Base-by-base conservation (phyloP, 2,329 filamentous ascomycete species). In the Uncinocarpus reesii region DNA sequence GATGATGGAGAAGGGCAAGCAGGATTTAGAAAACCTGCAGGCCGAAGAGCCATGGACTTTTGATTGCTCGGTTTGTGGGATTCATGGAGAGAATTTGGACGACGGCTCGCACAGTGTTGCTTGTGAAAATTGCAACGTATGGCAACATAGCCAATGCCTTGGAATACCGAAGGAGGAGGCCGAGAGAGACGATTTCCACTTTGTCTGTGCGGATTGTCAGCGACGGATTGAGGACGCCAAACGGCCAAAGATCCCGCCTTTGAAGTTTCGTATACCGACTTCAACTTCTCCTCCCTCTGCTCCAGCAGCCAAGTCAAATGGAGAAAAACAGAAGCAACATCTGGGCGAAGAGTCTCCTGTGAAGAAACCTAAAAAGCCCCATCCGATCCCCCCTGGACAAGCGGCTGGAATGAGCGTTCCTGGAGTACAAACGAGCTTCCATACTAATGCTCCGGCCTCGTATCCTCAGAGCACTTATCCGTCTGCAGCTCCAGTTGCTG, bases 131-230 rank as follows among this genome's bases (percentile, higher is more conserved):
- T 98, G 92, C 71, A 93, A 83, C 61, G 83, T 94, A 41, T 98
- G 92, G 92, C 90, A 96, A 63, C 92, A 98, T 62, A 94, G 88
- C 72, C 86, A 84, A 58, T 98, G 92, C 61, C 77, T 95, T 51
- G 83, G 82, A 34, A 84, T 96, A 54, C 77, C 78, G 38, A 78
- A 93, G 58, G 71, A 76, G 51, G 84, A 89, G 53, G 89, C 88
- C 0, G 90, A 95, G 55, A 75, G 81, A 40, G 80, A 86, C 1
- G 85, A 93, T 55, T 96, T 96, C 59, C 81, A 86, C 52, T 95
- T 95, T 60, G 66, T 95, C 55, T 96, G 90, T 68, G 71, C 71
- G 28, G 80, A 83, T 41, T 98, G 92, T 70, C 80, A 78, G 57
- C 79, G 76, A 13, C 81, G 79, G 50, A 78, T 80, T 53, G 74